Percentiles rank a stretch among this genome's conserved stretches.
Conservation (phyloP, 2,329 filamentous ascomycete genomes). For the Trichoderma brevicompactum region DNA sequence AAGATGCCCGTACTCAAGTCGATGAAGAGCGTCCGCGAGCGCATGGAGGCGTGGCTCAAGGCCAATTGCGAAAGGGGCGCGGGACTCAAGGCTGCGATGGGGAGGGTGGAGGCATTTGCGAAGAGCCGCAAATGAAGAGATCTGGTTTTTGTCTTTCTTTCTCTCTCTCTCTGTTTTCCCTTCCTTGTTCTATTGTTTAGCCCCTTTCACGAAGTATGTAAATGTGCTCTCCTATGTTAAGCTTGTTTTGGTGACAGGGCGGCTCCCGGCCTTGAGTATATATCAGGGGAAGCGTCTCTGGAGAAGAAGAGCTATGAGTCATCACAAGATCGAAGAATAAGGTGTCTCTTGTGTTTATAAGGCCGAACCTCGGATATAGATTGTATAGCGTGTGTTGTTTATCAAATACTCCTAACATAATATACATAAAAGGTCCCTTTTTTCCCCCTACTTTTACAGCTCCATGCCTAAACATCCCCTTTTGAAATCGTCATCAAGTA, state of each 20-base stretch:
- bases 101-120: constrained; percentile 61
- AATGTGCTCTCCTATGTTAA: background rate
- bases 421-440: background rate
- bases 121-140: constrained; percentile 41
- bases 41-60: constrained; percentile 85
- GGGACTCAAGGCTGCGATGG: constrained; percentile 70
- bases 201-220: constrained; percentile 8
- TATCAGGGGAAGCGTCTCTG: background rate
- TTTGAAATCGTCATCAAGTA: background rate
- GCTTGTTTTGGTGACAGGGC: background rate
- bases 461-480: background rate
- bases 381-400: background rate
- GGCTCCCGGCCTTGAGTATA: background rate
- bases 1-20: constrained; percentile 74
- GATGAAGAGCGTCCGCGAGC: constrained; percentile 70
- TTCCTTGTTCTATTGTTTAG: background rate
- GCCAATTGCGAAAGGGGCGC: constrained; percentile 80
- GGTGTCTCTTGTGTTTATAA: background rate
- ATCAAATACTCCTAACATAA: background rate
- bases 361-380: background rate
- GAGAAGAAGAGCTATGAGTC: background rate
- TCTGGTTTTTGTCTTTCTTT: background rate
- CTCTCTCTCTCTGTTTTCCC: background rate
- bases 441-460: background rate
- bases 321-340: background rate